These are phyloP conservation scores for Pichia sp. DNA, from an alignment of 1,139 yeast species.

Conservation along the genomic window DNA sequence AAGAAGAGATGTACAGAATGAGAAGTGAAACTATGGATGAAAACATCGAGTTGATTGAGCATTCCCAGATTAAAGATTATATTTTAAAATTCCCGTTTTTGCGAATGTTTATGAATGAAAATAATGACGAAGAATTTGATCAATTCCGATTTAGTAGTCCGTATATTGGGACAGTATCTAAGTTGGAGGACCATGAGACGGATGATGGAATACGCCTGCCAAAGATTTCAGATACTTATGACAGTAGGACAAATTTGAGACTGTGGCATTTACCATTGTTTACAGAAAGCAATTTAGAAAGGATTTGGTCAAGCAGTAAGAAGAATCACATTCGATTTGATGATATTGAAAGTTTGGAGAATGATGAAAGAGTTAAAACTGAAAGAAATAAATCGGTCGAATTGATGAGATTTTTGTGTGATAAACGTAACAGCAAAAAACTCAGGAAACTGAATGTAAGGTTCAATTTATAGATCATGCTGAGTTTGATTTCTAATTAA, in stretches of 20 bases:
- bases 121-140: conserved; percentile 7
- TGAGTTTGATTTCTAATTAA: not conserved
- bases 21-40: conserved; percentile 16
- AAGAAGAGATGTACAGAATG: conserved; percentile 53
- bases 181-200: not conserved
- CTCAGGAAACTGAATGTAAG: not conserved
- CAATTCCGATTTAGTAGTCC: not conserved
- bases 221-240: conserved; percentile 8
- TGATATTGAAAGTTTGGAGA: conserved; percentile 12
- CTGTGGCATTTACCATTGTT: conserved; percentile 41
- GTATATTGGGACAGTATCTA: conserved; percentile 1
- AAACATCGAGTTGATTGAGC: conserved; percentile 35
- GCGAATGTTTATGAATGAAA: conserved; percentile 19
- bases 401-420: conserved; percentile 11
- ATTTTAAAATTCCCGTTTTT: conserved; percentile 43
- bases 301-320: conserved; percentile 24
- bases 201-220: conserved; percentile 14
- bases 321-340: conserved; percentile 11
- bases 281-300: conserved; percentile 32
- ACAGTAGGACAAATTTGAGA: conserved; percentile 6
- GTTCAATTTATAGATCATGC: not conserved
- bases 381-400: not conserved
- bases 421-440: conserved; percentile 6
- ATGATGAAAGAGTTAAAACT: conserved; percentile 19
- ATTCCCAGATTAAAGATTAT: conserved; percentile 49